These are phyloP conservation scores for Fonsecaea pedrosoi DNA, from an alignment of 2,329 filamentous ascomycete genomes.

Conservation along the genomic window DNA sequence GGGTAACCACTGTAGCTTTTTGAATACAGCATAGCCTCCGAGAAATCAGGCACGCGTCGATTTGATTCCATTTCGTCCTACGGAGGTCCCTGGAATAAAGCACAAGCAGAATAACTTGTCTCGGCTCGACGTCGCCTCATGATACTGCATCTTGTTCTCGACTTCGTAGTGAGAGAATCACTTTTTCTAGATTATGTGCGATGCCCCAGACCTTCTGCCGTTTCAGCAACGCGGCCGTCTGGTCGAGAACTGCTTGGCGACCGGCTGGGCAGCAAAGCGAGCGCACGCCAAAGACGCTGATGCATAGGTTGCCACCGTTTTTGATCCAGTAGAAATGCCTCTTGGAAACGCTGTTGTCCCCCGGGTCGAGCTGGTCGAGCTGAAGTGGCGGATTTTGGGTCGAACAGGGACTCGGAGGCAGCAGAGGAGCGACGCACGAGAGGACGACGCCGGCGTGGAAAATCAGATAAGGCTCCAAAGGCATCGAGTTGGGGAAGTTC, in stretches of 20 bases:
- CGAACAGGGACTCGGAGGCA: not conserved
- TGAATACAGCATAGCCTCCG: not conserved
- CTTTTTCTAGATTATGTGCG: not conserved
- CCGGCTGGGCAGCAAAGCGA: not conserved
- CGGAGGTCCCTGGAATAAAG: not conserved
- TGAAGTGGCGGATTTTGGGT: not conserved
- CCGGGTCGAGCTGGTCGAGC: not conserved
- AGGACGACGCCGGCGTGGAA: conserved; percentile 23
- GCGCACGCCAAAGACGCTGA: not conserved
- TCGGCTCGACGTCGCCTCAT: not conserved
- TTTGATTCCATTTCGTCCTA: not conserved
- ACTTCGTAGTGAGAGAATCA: not conserved
- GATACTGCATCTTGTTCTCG: not conserved
- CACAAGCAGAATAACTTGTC: not conserved
- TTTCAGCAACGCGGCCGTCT: not conserved
- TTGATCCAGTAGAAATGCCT: not conserved
- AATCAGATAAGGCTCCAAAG: not conserved
- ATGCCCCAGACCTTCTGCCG: not conserved
- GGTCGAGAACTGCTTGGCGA: not conserved
- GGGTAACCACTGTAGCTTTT: not conserved
- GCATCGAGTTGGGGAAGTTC: not conserved
- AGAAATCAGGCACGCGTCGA: not conserved
- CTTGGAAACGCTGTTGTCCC: not conserved
- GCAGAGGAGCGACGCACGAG: not conserved
- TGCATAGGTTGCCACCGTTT: not conserved